Evolutionary conservation across 2,329 filamentous ascomycete species (phyloP).

Genomic region (Metarhizium robertsii): DNA sequence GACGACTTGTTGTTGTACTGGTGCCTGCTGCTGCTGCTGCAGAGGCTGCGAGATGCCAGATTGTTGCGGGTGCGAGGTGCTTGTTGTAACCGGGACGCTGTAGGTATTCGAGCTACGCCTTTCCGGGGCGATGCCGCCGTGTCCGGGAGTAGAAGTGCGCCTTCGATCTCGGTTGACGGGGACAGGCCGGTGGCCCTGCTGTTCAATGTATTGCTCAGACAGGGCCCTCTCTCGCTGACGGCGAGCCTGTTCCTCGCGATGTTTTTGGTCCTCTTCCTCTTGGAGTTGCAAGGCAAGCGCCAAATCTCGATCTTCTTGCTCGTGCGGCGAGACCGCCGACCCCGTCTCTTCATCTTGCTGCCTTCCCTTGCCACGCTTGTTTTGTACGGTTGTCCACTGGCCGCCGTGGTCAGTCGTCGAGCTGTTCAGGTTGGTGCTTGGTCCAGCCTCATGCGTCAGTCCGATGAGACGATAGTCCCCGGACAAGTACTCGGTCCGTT

Average conservation of each 20-base stretch:
- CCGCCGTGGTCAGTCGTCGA: conserved; percentile 16
- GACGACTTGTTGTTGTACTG: conserved; percentile 22
- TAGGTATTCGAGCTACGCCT: conserved; percentile 16
- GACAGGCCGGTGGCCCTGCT: conserved; percentile 37
- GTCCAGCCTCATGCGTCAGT: conserved; percentile 23
- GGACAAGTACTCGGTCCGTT: conserved; percentile 72
- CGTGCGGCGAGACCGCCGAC: conserved; percentile 32
- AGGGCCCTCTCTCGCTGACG: conserved; percentile 57
- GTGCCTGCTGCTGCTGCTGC: neutral
- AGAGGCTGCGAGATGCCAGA: neutral
- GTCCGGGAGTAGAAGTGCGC: conserved; percentile 3
- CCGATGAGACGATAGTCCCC: conserved; percentile 87
- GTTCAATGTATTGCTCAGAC: conserved; percentile 62
- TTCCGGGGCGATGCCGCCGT: conserved; percentile 6
- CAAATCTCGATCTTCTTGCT: conserved; percentile 77
- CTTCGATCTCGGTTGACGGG: conserved; percentile 13
- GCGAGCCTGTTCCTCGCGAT: conserved; percentile 55
- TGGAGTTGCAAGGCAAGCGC: conserved; percentile 87
- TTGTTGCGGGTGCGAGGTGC: neutral
- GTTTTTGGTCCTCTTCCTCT: conserved; percentile 81
- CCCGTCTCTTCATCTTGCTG: conserved; percentile 14
- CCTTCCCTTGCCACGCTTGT: conserved; percentile 18
- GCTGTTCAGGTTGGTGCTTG: conserved; percentile 10
- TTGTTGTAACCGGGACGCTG: conserved; percentile 2
- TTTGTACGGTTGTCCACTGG: conserved; percentile 48